Percentiles rank a stretch among this genome's conserved stretches.
Evolutionary conservation across 768 basidiomycete species (phyloP).

Genomic region (Hypsizygus marmoreus): DNA sequence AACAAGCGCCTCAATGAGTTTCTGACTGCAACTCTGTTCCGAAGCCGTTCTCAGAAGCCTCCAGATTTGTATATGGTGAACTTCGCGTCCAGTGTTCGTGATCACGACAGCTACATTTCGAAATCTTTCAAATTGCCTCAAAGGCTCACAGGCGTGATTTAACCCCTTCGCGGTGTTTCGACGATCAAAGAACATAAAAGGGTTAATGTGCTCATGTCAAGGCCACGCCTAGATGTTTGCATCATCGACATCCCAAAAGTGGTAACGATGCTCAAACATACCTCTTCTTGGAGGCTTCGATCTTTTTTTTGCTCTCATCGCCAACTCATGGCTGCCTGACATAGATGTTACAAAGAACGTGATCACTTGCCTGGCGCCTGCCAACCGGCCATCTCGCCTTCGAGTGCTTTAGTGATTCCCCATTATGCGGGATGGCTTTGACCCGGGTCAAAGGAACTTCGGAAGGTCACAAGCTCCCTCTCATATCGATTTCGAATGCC

Average conservation of each 20-base stretch:
- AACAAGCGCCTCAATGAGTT: conserved; percentile 10
- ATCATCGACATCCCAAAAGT: background rate
- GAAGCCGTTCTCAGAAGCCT: conserved; percentile 12
- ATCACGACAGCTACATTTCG: conserved; percentile 3
- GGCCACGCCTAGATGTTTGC: conserved; percentile 1
- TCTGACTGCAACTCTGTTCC: conserved; percentile 11
- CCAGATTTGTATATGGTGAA: conserved; percentile 14
- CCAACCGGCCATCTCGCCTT: conserved; percentile 6
- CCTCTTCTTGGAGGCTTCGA: conserved; percentile 7
- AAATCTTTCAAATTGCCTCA: conserved; percentile 16
- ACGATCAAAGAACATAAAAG: conserved; percentile 15
- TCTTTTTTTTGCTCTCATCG: conserved; percentile 4
- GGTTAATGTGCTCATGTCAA: conserved; percentile 18
- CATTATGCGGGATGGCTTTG: conserved; percentile 1
- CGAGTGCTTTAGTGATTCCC: conserved; percentile 6
- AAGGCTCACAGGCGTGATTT: conserved; percentile 8
- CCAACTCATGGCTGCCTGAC: too few relatives aligned
- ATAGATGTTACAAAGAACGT: background rate
- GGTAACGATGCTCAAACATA: conserved; percentile 8
- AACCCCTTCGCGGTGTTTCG: conserved; percentile 11
- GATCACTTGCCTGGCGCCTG: background rate
- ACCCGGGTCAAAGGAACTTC: background rate
- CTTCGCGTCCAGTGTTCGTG: background rate
- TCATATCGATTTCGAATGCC: background rate
- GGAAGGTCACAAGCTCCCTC: background rate